phyloP scores from a whole-genome alignment of 2,329 filamentous ascomycete genomes.

The Ilyonectria destructans region DNA sequence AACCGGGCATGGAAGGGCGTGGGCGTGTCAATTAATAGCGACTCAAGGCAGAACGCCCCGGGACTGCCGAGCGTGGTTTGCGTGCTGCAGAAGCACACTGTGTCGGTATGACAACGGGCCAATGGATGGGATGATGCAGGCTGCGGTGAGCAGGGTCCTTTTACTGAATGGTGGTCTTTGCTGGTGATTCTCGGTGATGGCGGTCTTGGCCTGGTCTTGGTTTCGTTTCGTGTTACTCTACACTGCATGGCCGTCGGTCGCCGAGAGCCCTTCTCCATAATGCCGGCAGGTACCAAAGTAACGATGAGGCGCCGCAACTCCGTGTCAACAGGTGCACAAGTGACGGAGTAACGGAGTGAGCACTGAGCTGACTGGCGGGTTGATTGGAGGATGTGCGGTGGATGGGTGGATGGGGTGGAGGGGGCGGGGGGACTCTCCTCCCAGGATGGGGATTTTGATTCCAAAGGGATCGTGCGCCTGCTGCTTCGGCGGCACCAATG shows the following conservation, averaged over 20 bases:
- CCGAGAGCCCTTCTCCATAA: neutral
- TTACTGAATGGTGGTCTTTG: neutral
- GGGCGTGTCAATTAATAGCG: slow-evolving; percentile 46
- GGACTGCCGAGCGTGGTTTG: slow-evolving; percentile 7
- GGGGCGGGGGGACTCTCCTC: slow-evolving; percentile 1
- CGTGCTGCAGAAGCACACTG: neutral
- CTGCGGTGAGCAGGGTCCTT: neutral
- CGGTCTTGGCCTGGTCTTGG: neutral
- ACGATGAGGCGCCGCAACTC: neutral
- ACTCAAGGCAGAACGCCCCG: slow-evolving; percentile 23
- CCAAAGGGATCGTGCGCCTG: slow-evolving; percentile 11
- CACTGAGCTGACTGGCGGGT: neutral
- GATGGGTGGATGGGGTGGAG: neutral
- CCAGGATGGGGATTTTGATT: slow-evolving; percentile 7
- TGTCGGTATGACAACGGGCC: slow-evolving; percentile 6
- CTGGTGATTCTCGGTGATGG: neutral
- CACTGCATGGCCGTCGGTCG: too few species aligned
- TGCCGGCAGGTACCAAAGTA: neutral
- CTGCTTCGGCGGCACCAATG: slow-evolving; percentile 1
- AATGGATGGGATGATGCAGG: slow-evolving; percentile 8
- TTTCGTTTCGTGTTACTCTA: neutral
- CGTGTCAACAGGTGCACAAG: neutral
- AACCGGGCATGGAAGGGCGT: slow-evolving; percentile 41
- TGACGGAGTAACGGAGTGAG: neutral
- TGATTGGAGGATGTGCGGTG: neutral